Conservation (phyloP, 306 rosid species). For the Fragaria vesca region DNA sequence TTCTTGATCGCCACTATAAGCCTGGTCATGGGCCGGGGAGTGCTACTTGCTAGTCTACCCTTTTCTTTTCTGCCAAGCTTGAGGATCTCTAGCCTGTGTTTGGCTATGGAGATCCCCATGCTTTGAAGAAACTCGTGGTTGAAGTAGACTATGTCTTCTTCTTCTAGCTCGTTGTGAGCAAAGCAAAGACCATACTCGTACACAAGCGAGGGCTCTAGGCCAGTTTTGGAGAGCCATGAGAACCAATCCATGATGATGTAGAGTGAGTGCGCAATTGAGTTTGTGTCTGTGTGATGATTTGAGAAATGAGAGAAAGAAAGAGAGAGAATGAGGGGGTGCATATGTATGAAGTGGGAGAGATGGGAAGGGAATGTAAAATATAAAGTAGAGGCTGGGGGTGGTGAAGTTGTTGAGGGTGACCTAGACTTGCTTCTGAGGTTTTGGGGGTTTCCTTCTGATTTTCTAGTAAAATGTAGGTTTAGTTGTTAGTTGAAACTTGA, state of each 20-base stretch:
- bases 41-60: constrained; percentile 22
- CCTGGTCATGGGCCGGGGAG: constrained; percentile 39
- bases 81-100: constrained; percentile 89
- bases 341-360: constrained; percentile 12
- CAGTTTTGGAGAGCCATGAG: constrained; percentile 84
- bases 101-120: constrained; percentile 96
- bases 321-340: background rate
- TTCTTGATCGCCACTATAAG: constrained; percentile 65
- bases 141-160: constrained; percentile 75
- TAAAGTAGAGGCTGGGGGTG: constrained; percentile 6
- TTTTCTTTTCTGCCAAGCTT: constrained; percentile 63
- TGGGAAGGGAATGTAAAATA: constrained; percentile 12
- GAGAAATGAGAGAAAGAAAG: constrained; percentile 16
- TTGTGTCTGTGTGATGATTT: constrained; percentile 16
- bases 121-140: constrained; percentile 95
- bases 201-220: constrained; percentile 69
- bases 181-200: constrained; percentile 81
- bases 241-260: constrained; percentile 80
- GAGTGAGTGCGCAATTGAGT: background rate
- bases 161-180: constrained; percentile 85
- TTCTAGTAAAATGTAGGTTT: constrained; percentile 12
- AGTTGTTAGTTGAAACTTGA: constrained; percentile 55
- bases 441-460: background rate
- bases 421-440: constrained; percentile 17
- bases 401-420: constrained; percentile 22